A percentile compares a stretch with the other conserved stretches of the same genome.
Evolutionary conservation across 1,284 basidiomycete species (phyloP).

Genomic region (Leccinum subspadiceum): DNA sequence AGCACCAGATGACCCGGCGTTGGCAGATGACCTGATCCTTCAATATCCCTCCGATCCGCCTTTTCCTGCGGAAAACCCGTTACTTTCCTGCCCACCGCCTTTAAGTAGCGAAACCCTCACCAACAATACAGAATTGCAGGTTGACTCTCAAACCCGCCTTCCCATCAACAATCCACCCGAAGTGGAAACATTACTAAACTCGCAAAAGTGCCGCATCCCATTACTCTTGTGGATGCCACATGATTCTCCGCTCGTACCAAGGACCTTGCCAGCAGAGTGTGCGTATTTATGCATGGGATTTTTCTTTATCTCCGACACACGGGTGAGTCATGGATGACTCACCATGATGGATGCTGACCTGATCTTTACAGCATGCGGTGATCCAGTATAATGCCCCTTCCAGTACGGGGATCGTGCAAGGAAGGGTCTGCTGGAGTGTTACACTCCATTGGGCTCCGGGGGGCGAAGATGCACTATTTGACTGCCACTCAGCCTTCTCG

Average conservation of each 20-base stretch:
- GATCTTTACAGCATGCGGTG: constrained; percentile 14
- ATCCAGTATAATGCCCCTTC: not conserved
- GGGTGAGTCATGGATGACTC: constrained; percentile 20
- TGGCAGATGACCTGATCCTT: not conserved
- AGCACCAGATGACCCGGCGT: not conserved
- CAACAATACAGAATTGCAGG: not conserved
- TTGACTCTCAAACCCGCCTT: not conserved
- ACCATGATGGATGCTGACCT: constrained; percentile 4
- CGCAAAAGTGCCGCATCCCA: constrained; percentile 16
- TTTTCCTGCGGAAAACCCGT: not conserved
- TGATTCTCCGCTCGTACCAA: constrained; percentile 19
- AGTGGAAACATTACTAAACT: constrained; percentile 23
- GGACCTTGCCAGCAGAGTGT: constrained; percentile 22
- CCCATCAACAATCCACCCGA: constrained; percentile 28
- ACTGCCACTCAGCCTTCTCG: not conserved
- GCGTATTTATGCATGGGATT: constrained; percentile 30
- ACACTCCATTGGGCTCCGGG: constrained; percentile 32
- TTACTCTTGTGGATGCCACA: constrained; percentile 28
- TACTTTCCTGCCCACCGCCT: not conserved
- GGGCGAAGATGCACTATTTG: constrained; percentile 27
- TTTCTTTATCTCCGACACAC: constrained; percentile 31
- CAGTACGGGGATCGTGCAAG: constrained; percentile 9
- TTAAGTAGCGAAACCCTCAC: not conserved
- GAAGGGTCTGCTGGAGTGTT: constrained; percentile 29
- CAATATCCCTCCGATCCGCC: not conserved